phyloP scores from a whole-genome alignment of 2,329 filamentous ascomycete species.

The Aspergillus sp. region DNA sequence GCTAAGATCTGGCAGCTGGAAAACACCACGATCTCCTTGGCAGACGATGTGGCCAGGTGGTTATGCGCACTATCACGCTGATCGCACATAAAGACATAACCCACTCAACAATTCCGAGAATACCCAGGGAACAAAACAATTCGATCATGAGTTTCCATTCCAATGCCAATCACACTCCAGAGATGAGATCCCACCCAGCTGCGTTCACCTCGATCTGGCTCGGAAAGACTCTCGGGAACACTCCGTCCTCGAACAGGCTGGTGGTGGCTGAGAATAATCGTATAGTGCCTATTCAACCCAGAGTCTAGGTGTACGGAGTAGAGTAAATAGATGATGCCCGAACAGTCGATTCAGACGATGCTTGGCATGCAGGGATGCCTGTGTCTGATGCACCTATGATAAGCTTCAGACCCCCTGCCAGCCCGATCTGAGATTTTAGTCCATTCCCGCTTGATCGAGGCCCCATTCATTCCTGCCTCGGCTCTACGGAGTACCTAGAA shows the following conservation, averaged over 20 bases:
- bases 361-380: conserved; percentile 1
- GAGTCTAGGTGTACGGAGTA: background rate
- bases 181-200: no score
- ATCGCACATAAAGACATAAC: no score
- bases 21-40: background rate
- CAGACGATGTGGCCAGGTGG: background rate
- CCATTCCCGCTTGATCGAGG: background rate
- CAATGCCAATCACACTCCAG: no score
- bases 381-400: background rate
- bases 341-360: background rate
- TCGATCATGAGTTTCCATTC: no score
- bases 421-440: conserved; percentile 1
- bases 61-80: background rate
- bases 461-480: no score
- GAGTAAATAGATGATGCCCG: background rate
- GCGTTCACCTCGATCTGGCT: no score
- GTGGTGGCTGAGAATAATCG: background rate
- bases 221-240: no score
- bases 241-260: no score
- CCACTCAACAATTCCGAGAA: no score
- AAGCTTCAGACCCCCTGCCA: background rate
- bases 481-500: no score
- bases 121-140: no score
- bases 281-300: background rate
- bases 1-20: background rate